Base-by-base conservation (phyloP, 2,329 filamentous ascomycete species). In the Botrytis squamosa region DNA sequence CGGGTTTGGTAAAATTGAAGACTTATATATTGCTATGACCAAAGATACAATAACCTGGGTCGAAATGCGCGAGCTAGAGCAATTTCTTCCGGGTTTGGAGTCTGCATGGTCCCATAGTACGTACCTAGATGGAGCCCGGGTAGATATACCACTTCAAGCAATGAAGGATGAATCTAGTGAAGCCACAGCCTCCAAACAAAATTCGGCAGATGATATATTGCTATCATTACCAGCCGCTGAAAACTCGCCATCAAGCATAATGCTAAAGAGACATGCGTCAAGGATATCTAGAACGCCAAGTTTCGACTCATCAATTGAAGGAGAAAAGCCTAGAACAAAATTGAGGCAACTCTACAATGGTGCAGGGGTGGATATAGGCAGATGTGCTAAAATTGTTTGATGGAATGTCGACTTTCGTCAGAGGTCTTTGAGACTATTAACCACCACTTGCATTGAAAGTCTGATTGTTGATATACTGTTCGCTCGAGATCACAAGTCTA, bases 11-110 rank as follows among this genome's bases (percentile, higher is more conserved):
- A 87, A 86, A 76, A 86, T 89, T 38, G 86, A 89, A 76, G 88
- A 88, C 33, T 80, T 90, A 22, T 90, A 90, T 77, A 88, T 90
- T 73, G 87, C 88, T 72, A 87, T 89, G 86, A 82, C 83, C 20
- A 78, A 83, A 9, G 85, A 87, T 72, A 86, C 84, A 10, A 82
- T 90, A n/a, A 87, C 87, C 3, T 90, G 88, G 88, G 67, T 74
- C 22, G 79, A 81, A 44, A 81, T 90, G 44, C 83, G 83, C 71
- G 82, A 84, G 49, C 83, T 86, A 6, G 84, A 85, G 0, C 82
- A 85, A 3, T 87, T 85, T 75, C 81, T 87, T 10, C 83, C 86
- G 20, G 87, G 87, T 2, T 83, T 90, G 0, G 88, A 90, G 76
- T 83, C 83, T 5, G 85, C 86, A 75, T 90, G 88, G 88, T 83